phyloP scores from a whole-genome alignment of 1,139 yeast genomes.

The Scheffersomyces illinoinensis region DNA sequence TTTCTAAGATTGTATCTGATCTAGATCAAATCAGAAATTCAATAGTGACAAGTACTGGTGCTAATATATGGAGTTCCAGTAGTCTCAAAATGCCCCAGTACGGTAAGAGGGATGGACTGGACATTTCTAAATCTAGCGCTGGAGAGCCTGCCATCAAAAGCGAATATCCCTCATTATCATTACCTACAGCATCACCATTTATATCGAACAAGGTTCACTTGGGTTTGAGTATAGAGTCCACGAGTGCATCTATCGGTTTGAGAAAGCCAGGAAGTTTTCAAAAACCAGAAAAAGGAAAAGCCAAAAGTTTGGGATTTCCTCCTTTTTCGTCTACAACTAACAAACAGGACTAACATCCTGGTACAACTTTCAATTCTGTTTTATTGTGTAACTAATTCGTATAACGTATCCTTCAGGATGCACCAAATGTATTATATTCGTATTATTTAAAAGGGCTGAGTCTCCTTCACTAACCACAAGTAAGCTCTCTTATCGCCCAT shows the following conservation, averaged over 20 bases:
- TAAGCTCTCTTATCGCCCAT: constrained; percentile 42
- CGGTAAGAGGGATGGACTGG: constrained; percentile 27
- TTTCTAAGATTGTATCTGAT: constrained; percentile 13
- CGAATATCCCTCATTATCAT: constrained; percentile 20
- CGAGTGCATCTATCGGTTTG: constrained; percentile 25
- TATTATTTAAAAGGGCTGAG: constrained; percentile 26
- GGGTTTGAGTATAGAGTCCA: constrained; percentile 9
- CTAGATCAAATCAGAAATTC: constrained; percentile 16
- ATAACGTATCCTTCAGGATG: constrained; percentile 1
- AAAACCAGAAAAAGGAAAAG: constrained; percentile 15
- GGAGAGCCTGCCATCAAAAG: constrained; percentile 5
- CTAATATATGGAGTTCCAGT: constrained; percentile 17
- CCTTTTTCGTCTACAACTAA: constrained; percentile 23
- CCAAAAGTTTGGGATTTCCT: constrained; percentile 30
- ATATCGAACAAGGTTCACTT: constrained; percentile 32
- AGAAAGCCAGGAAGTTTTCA: constrained; percentile 52
- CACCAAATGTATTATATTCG: background rate
- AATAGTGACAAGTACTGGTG: constrained; percentile 10
- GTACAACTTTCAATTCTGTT: constrained; percentile 5
- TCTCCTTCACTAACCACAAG: constrained; percentile 42
- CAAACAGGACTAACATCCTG: constrained; percentile 11
- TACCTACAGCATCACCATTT: constrained; percentile 34
- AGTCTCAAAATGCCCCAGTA: constrained; percentile 43
- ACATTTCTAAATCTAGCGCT: constrained; percentile 1
- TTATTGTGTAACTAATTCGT: background rate